Percentiles rank a stretch among this genome's conserved stretches.
Evolutionary conservation across 495 filamentous ascomycete species (phyloP).

Genomic region (Penicillium paradoxum): DNA sequence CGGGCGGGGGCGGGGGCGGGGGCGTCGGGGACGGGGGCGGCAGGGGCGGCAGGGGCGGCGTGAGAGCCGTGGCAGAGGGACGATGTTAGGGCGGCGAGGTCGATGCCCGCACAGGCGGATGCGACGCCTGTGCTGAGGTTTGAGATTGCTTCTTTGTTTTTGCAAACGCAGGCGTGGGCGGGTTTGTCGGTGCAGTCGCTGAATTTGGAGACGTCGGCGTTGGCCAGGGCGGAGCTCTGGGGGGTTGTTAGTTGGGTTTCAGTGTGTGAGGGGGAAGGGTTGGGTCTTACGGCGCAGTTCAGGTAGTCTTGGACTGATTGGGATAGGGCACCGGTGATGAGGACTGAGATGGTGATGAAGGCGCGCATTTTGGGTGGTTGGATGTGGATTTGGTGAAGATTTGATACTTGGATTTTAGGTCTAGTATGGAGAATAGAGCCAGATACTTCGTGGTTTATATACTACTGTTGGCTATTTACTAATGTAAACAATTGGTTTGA

Average conservation of each 20-base stretch:
- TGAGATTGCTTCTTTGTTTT: constrained; percentile 14
- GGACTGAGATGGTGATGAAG: constrained; percentile 15
- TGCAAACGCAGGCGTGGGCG: constrained; percentile 16
- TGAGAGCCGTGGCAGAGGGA: constrained; percentile 12
- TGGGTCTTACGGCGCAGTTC: constrained; percentile 16
- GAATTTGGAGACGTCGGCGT: constrained; percentile 4
- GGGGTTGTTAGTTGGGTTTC: background rate
- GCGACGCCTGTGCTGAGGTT: constrained; percentile 3
- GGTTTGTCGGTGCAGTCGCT: constrained; percentile 9
- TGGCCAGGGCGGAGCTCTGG: constrained; percentile 10
- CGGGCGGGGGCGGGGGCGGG: constrained; percentile 10
- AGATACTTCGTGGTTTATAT: too few relatives aligned
- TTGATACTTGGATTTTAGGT: too few relatives aligned
- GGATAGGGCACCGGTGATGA: constrained; percentile 17
- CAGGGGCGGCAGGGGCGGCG: too few relatives aligned
- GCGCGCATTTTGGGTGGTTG: constrained; percentile 17
- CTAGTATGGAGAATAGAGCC: background rate
- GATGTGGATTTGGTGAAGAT: too few relatives aligned
- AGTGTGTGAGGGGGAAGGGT: background rate
- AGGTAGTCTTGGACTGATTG: constrained; percentile 2
- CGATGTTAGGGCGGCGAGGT: constrained; percentile 2
- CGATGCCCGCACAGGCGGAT: constrained; percentile 14
- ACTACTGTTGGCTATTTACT: constrained; percentile 2
- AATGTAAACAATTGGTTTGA: constrained; percentile 7
- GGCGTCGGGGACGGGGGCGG: background rate